Evolutionary conservation across 257 asterid species (phyloP), one percentile per base, ranked within the genome.

Genomic region (Jaltomata sinuosa): DNA sequence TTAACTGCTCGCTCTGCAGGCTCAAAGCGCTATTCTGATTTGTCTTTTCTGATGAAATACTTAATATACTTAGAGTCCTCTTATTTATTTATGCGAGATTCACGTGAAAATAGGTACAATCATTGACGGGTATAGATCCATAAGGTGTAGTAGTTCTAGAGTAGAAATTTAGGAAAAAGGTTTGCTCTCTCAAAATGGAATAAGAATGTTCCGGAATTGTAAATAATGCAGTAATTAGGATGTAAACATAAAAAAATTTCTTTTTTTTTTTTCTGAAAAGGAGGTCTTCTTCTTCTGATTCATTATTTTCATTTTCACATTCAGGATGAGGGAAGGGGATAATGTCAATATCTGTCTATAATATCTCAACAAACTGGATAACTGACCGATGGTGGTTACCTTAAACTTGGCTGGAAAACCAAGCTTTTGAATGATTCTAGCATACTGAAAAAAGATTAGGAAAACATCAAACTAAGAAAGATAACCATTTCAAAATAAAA

Each of bases 361-460:
- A 47, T 25, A 65, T 42, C 11, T 34, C 61, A 19, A 31, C 42
- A 38, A 22, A 22, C 54, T 47, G 36, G 34, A 55, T 50, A 79
- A 32, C 21, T 40, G 50, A 16, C 27, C 61, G 45, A 57, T 84
- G 83, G 84, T 29, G 83, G n/a, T 80, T 88, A 92, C 97, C 97
- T 92, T 93, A 86, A 93, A 93, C 85, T 91, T 93, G 79, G 97
- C 97, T 5, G 92, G 92, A 83, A 93, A 93, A 6, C 97, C 97
- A 85, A 92, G 95, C 92, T 93, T 93, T 80, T 93, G 95, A 88
- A 93, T 92, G 68, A 90, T 93, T 83, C 95, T 88, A 25, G 97
- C 97, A 80, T 91, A 93, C 95, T 93, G 91, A 71, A 88, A 79
- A n/a, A 57, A 67, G 59, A 62, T 64, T 52, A 84, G 59, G 40